Evolutionary conservation across 2,329 filamentous ascomycete species (phyloP), one percentile per base, ranked within the genome.

Genomic region (Cercospora berteroae): DNA sequence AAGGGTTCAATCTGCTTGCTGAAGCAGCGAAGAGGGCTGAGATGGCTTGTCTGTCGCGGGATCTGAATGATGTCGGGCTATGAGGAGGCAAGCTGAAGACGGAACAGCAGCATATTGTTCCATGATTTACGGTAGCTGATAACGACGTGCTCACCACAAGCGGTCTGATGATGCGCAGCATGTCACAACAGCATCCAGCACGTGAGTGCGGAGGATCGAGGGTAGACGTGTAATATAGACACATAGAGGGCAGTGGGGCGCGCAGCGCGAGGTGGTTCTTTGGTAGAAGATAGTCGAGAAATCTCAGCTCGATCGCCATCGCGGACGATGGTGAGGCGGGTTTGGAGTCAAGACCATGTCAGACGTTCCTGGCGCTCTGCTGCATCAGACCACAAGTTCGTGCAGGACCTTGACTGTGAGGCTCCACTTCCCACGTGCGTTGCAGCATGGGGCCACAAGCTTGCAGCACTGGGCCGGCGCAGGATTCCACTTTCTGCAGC

Each of bases 11-110:
- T 67, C 86, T 97, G 31, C 86, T 97, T 50, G 94, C 94, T 39
- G 94, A 98, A 83, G 94, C 94, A 1, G 94, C 93, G 52, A 97
- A 96, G 81, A 86, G 94, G 50, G 94, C 94, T 9, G 93, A 97
- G 80, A 91, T 97, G 84, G 92, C 92, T 50, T 89, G 93, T 75
- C 83, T 97, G 78, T 91, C 94, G 84, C 86, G 94, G 69, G 94
- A 97, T 79, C 85, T 98, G 76, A 93, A 92, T 75, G 87, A 88
- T 70, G 85, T 91, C 75, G 87, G 86, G 63, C 64, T 77, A 44
- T 77, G 63, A 55, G 55, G 13, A 20, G 27, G 7, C 12, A 23
- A 27, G 59, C 36, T 61, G 59, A 18, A 29, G 23, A 27, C 18
- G 58, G 39, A 25, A 23, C 27, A 58, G 16, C 36, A 61, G 59